Conservation (phyloP, 1,139 yeast genomes). For the Pichia sp. region DNA sequence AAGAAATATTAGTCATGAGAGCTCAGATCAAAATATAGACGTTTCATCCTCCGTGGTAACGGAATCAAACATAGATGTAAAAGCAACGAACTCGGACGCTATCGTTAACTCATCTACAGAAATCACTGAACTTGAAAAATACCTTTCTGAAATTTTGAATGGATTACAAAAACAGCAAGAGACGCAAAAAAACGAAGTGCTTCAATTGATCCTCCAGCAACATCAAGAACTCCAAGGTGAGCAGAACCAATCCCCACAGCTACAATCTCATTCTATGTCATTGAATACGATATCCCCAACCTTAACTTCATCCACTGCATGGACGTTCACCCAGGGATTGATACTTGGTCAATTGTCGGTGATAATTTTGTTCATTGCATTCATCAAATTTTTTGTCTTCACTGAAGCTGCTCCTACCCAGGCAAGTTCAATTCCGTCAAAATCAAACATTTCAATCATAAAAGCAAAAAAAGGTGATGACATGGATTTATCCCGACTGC, state of each 20-base stretch:
- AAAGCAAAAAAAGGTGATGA: slow-evolving; percentile 23
- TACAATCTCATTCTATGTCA: slow-evolving; percentile 15
- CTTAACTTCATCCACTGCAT: slow-evolving; percentile 28
- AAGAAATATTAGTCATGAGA: background rate
- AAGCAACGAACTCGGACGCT: background rate
- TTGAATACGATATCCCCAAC: slow-evolving; percentile 3
- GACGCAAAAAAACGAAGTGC: slow-evolving; percentile 16
- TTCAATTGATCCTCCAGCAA: slow-evolving; percentile 17
- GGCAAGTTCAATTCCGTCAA: slow-evolving; percentile 23
- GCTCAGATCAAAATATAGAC: background rate
- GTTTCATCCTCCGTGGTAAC: background rate
- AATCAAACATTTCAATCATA: slow-evolving; percentile 28
- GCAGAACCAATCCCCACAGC: slow-evolving; percentile 7
- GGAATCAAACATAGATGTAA: background rate
- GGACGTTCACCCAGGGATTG: slow-evolving; percentile 78
- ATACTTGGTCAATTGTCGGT: slow-evolving; percentile 82
- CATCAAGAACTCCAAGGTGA: slow-evolving; percentile 11
- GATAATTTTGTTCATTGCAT: slow-evolving; percentile 64
- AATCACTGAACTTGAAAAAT: slow-evolving; percentile 10
- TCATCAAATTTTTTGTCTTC: slow-evolving; percentile 84
- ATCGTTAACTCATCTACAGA: slow-evolving; percentile 1
- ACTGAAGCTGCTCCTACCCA: slow-evolving; percentile 53
- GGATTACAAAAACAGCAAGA: slow-evolving; percentile 21
- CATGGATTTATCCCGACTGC: slow-evolving; percentile 13
- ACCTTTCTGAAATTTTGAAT: slow-evolving; percentile 12